Base-by-base conservation (phyloP, 129 eudicot species). In the Escallonia rubra region DNA sequence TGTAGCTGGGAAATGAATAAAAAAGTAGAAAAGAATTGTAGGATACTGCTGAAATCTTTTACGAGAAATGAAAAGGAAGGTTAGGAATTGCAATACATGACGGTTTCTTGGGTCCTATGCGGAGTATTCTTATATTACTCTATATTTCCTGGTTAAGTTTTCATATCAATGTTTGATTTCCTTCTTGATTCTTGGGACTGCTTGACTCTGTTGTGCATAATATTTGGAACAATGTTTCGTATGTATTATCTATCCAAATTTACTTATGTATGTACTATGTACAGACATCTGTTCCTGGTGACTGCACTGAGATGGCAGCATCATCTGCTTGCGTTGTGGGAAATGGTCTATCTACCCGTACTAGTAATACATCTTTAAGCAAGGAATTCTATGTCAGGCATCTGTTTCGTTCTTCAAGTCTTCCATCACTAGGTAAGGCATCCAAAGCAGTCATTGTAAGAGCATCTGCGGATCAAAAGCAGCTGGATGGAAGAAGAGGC, bases 251-350 rank as follows among this genome's bases (percentile, higher is more conserved):
- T 23, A 23, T 23, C 34, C 34, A 23, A 23, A 23, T 23, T 23
- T 23, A 41, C 39, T 8, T 43, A 15, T 15, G 14, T 15, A n/a
- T 41, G 34, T 5, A 4, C 66, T 12, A 11, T n/a, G 9, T 44
- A 7, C 65, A 56, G 51, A 12, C 13, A 8, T 40, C 48, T 67
- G 1, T 68, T 59, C 3, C 47, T 8, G 45, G n/a, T 6, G 13
- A 50, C 43, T 57, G 16, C 41, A 23, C 52, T 9, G 16, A 48
- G 43, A 91, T 93, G 99, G 96, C 96, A 34, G 83, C 96, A 53
- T 84, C 85, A 3, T 84, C 96, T 1, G 96, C 88, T 45, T 93
- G 90, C 63, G 71, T 93, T 14, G 74, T 87, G n/a, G 95, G 99
- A 79, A 81, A 74, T 63, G 82, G 86, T 63, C 68, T 84, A 71